Percentiles rank a stretch among this genome's conserved stretches.
Evolutionary conservation across 163 green algal species (phyloP).

Genomic region (Prototheca wickerhamii): DNA sequence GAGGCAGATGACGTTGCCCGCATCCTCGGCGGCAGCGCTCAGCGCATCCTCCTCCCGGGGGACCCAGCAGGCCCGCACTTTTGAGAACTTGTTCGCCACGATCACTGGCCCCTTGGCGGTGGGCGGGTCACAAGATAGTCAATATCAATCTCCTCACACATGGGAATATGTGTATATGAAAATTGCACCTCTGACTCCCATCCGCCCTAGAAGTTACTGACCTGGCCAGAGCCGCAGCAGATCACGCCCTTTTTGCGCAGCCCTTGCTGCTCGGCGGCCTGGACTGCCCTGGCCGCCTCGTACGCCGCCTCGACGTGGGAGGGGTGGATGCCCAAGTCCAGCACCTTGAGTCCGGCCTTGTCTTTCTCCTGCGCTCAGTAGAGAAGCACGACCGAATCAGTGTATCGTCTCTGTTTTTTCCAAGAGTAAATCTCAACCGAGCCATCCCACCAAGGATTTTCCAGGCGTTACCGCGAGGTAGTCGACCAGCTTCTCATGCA

Average conservation of each 20-base stretch:
- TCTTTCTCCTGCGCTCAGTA: background rate
- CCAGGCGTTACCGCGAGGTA: background rate
- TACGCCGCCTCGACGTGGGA: background rate
- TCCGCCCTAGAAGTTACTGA: too few species aligned
- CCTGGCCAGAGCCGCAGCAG: background rate
- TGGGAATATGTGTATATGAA: too few species aligned
- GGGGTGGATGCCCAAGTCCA: background rate
- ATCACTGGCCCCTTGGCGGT: background rate
- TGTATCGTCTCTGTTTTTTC: too few species aligned
- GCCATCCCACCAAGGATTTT: background rate
- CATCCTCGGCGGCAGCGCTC: background rate
- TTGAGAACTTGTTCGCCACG: slow-evolving; percentile 1
- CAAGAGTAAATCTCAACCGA: background rate
- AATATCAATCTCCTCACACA: too few species aligned
- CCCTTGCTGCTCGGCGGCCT: background rate
- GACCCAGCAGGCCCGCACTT: background rate
- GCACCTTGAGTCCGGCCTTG: background rate
- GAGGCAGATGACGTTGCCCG: background rate
- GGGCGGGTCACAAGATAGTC: too few species aligned
- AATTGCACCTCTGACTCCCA: too few species aligned
- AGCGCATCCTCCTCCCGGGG: background rate
- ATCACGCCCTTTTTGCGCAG: background rate
- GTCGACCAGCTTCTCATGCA: background rate
- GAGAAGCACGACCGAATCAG: too few species aligned
- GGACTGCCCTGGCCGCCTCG: background rate